These are phyloP conservation scores for Trichodelitschia bisporula DNA, from an alignment of 495 filamentous ascomycete species.

Conservation along the genomic window DNA sequence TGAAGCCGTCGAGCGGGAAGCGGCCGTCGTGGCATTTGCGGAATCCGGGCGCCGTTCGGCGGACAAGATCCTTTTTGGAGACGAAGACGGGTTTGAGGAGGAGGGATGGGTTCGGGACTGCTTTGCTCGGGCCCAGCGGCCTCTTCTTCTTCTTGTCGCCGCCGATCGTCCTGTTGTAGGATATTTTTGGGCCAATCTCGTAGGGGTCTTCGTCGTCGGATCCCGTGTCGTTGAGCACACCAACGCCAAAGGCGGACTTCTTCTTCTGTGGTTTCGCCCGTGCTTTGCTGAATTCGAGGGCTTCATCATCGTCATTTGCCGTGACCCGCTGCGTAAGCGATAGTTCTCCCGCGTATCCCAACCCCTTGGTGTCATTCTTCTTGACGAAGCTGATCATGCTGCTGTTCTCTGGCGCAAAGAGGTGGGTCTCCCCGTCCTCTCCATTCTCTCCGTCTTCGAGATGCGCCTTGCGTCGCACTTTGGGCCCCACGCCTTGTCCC, in stretches of 20 bases:
- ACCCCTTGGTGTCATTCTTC: conserved; percentile 59
- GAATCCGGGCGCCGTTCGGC: conserved; percentile 31
- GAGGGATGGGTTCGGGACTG: conserved; percentile 36
- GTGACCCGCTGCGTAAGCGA: too few species aligned
- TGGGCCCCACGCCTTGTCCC: conserved; percentile 80
- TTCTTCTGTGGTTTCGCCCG: conserved; percentile 15
- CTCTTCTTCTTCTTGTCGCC: conserved; percentile 62
- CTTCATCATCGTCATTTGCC: conserved; percentile 5
- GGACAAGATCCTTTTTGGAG: conserved; percentile 37
- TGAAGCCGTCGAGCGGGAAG: conserved; percentile 64
- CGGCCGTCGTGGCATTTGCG: conserved; percentile 78
- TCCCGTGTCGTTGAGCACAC: conserved; percentile 77
- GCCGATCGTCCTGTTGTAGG: conserved; percentile 68
- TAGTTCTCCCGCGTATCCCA: conserved; percentile 36
- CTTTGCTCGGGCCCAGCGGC: conserved; percentile 10
- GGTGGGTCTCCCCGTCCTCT: conserved; percentile 25
- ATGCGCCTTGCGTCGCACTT: conserved; percentile 50
- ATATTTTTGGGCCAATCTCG: conserved; percentile 70
- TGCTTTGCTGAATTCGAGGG: conserved; percentile 1
- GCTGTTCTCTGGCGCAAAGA: conserved; percentile 79
- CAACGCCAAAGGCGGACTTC: conserved; percentile 48
- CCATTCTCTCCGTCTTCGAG: conserved; percentile 28
- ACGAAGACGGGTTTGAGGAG: conserved; percentile 46
- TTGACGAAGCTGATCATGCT: conserved; percentile 46
- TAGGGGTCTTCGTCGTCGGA: conserved; percentile 97